Evolutionary conservation across 2,329 filamentous ascomycete species (phyloP).

Genomic region (Arachnopeziza araneosa): DNA sequence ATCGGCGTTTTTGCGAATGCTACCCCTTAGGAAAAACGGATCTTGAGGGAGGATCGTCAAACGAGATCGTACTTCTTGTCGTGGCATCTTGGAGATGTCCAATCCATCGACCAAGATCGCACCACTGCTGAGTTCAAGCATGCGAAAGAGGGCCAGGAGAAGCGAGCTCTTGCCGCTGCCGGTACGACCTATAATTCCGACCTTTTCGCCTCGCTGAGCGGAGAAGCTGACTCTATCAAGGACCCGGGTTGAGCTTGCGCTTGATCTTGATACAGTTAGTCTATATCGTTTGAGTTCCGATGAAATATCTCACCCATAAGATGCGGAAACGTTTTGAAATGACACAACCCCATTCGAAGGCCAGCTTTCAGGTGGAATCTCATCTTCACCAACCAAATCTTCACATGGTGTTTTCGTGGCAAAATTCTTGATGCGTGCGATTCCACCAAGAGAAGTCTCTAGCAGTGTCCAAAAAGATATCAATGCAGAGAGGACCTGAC

Average conservation of each 20-base stretch:
- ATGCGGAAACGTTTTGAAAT: constrained; percentile 23
- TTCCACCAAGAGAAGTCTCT: constrained; percentile 26
- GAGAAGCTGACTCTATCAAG: constrained; percentile 34
- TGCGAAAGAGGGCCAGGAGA: constrained; percentile 43
- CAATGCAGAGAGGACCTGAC: constrained; percentile 17
- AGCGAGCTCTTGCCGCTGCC: constrained; percentile 40
- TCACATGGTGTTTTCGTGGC: constrained; percentile 13
- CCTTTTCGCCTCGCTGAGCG: constrained; percentile 47
- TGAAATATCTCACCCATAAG: constrained; percentile 24
- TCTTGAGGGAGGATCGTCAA: constrained; percentile 42
- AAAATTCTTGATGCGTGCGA: constrained; percentile 21
- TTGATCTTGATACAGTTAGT: too few species aligned
- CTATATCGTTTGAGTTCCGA: constrained; percentile 7
- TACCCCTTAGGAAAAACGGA: constrained; percentile 43
- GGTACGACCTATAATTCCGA: constrained; percentile 42
- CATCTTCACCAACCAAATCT: constrained; percentile 12
- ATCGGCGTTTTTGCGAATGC: constrained; percentile 44
- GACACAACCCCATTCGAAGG: constrained; percentile 3
- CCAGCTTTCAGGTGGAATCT: constrained; percentile 18
- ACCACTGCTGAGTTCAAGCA: constrained; percentile 41
- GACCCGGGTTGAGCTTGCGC: too few species aligned
- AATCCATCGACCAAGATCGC: constrained; percentile 43
- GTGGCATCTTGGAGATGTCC: constrained; percentile 39
- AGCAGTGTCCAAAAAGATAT: constrained; percentile 25
- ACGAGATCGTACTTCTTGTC: constrained; percentile 39